phyloP scores from a whole-genome alignment of 306 rosid species.

The Acacia acuminata region DNA sequence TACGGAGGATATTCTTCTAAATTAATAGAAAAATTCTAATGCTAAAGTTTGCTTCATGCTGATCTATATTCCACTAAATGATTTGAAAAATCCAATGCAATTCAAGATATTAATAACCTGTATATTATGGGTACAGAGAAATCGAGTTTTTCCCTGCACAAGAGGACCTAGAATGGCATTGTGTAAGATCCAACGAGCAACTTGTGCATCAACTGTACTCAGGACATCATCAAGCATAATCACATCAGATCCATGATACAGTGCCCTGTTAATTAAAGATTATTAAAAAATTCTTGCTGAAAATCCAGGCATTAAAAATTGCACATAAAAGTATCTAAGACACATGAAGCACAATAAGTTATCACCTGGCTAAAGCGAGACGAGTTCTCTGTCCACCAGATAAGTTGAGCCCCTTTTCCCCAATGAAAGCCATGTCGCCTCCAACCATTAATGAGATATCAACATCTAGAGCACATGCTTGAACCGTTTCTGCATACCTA shows the following conservation, averaged over 20 bases:
- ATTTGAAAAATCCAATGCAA: constrained; percentile 4
- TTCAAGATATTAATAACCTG: constrained; percentile 61
- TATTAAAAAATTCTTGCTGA: constrained; percentile 22
- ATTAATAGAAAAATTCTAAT: neutral
- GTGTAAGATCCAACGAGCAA: constrained; percentile 74
- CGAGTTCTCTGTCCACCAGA: constrained; percentile 99
- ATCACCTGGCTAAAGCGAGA: constrained; percentile 92
- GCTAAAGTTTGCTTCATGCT: neutral
- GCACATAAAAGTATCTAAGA: neutral
- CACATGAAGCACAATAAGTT: constrained; percentile 11
- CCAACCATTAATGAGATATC: constrained; percentile 89
- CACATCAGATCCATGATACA: constrained; percentile 79
- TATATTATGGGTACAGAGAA: constrained; percentile 80
- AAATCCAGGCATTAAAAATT: constrained; percentile 18
- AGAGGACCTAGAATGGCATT: constrained; percentile 82
- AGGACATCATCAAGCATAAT: constrained; percentile 90
- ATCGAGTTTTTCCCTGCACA: constrained; percentile 63
- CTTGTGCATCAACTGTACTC: constrained; percentile 92
- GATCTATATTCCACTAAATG: neutral
- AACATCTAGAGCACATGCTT: constrained; percentile 78
- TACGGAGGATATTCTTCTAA: neutral
- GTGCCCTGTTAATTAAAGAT: constrained; percentile 63
- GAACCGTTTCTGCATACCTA: constrained; percentile 76
- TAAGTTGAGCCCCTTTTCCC: constrained; percentile 86
- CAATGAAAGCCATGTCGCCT: constrained; percentile 91